Evolutionary conservation across 768 basidiomycete species (phyloP), one percentile per base, ranked within the genome.

Genomic region (Podaxis mareebaensis): DNA sequence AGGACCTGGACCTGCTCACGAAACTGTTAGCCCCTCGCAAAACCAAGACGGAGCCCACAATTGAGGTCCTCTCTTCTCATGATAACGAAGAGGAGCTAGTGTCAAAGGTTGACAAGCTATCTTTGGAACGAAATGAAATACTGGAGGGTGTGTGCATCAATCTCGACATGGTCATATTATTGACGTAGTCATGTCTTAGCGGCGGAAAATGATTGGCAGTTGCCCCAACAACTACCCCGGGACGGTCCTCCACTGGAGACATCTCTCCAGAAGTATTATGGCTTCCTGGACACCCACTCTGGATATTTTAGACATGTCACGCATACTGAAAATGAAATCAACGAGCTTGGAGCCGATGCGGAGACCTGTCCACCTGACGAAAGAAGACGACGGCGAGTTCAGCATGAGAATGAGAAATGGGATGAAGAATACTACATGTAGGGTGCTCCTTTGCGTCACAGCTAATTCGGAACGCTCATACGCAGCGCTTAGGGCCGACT

Each of bases 361-460:
- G 93, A 95, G 75, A 79, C 71, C 1, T 83, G 83, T 58, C 71
- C 78, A 12, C 73, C 69, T 12, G 70, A 73, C 3, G 86, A 89
- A 65, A 82, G 92, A 40, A 80, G 85, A 30, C 67, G 64, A 46
- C 78, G 77, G 63, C 83, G 92, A 53, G 66, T 85, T 11, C 72
- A 76, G 60, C 87, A 86, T 65, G 93, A 94, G 72, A 79, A 93
- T 42, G 78, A 82, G 33, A 93, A 93, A 74, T 95, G 88, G 83
- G 88, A 94, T 67, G 87, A 86, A 68, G 92, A 93, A 68, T 80
- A 94, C 75, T 95, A 94, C 71, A 88, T 93, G 93, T 93, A 73
- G 58, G 85, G 60, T 13, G 24, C 46, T 20, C 33, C 42, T 51
- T 53, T 46, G 22, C 30, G 48, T 20, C 24, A 56, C 42, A 28